Percentiles rank a stretch among this genome's conserved stretches.
phyloP scores from a whole-genome alignment of 768 basidiomycete genomes.

The Scleroderma bovista region DNA sequence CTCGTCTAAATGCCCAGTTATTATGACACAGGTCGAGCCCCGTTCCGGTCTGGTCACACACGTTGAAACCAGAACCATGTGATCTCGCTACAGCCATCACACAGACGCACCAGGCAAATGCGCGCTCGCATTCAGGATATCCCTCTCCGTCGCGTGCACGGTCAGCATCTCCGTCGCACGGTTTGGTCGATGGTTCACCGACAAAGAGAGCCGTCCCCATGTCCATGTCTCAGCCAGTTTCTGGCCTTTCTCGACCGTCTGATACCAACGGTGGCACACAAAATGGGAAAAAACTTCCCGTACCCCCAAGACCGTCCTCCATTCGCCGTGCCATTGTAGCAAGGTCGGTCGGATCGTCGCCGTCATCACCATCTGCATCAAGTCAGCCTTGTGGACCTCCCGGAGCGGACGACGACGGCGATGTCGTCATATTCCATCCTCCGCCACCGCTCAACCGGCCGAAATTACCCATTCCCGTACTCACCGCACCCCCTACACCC shows the following conservation, averaged over 20 bases:
- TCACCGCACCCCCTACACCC: neutral
- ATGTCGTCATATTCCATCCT: neutral
- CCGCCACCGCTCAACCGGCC: neutral
- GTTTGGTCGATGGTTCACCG: neutral
- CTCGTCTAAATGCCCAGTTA: slow-evolving; percentile 1
- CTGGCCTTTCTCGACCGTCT: neutral
- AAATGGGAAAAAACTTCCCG: slow-evolving; percentile 11
- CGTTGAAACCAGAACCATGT: slow-evolving; percentile 17
- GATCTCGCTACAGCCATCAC: slow-evolving; percentile 25
- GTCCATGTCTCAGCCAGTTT: neutral
- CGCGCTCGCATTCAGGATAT: slow-evolving; percentile 4
- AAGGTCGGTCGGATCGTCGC: neutral
- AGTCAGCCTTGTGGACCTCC: neutral
- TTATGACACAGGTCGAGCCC: slow-evolving; percentile 20
- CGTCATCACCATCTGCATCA: neutral
- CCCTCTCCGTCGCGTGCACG: neutral
- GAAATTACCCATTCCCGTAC: no score
- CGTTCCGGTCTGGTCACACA: slow-evolving; percentile 29
- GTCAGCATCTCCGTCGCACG: neutral
- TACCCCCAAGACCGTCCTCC: slow-evolving; percentile 15
- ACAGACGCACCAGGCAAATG: slow-evolving; percentile 22
- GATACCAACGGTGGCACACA: neutral
- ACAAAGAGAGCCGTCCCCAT: neutral
- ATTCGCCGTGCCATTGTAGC: slow-evolving; percentile 7
- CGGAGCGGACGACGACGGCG: neutral